Conservation (phyloP, 2,329 filamentous ascomycete genomes). For the Aspergillus floridensis region DNA sequence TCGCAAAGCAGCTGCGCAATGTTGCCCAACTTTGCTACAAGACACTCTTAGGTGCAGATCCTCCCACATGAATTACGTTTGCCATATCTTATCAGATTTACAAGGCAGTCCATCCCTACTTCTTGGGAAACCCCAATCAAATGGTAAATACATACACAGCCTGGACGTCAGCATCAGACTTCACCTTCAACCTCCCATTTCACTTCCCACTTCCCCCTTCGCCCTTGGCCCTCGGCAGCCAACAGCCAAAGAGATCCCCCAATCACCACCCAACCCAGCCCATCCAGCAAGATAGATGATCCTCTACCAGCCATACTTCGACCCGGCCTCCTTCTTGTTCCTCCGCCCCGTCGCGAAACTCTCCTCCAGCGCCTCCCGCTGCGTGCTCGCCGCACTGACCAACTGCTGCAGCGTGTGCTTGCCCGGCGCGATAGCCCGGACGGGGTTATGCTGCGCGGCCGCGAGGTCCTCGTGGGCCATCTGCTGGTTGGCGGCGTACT, state of each 20-base stretch:
- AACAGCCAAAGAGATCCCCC: not conserved
- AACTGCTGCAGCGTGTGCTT: constrained; percentile 89
- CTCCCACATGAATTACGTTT: too few species aligned
- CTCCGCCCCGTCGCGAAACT: constrained; percentile 79
- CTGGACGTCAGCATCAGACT: too few species aligned
- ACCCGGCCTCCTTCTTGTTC: constrained; percentile 78
- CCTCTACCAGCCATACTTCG: constrained; percentile 74
- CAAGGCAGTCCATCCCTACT: too few species aligned
- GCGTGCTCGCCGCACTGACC: constrained; percentile 75
- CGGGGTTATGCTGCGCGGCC: constrained; percentile 69
- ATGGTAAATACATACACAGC: too few species aligned
- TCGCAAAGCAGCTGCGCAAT: too few species aligned
- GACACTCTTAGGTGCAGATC: too few species aligned
- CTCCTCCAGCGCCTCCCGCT: constrained; percentile 86
- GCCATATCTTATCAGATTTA: too few species aligned
- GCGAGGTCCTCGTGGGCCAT: constrained; percentile 62
- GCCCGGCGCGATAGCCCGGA: constrained; percentile 76
- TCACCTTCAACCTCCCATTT: too few species aligned
- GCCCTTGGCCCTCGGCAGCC: not conserved
- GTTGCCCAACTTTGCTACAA: too few species aligned
- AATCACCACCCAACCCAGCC: not conserved
- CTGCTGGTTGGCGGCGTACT: constrained; percentile 82
- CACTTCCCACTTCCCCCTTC: too few species aligned
- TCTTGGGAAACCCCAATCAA: too few species aligned
- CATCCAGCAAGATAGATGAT: not conserved